Evolutionary conservation across 108 stramenopile genomes (phyloP).

Genomic region (Fragilaria radians): DNA sequence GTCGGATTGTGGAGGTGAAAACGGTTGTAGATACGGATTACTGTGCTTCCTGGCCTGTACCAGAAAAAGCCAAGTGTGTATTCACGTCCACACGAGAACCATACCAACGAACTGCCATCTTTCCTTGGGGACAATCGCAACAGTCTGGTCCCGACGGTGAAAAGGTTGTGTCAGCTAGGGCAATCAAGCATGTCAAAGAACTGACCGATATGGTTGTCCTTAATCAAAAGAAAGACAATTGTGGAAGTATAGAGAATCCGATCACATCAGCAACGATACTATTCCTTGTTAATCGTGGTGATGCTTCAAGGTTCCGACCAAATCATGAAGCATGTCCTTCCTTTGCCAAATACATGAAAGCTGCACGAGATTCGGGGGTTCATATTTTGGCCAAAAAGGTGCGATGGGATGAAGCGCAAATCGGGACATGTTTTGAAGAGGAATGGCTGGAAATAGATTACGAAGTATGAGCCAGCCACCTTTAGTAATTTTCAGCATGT

Average conservation of each 20-base stretch:
- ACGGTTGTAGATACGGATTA: constrained; percentile 62
- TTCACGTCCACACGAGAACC: constrained; percentile 20
- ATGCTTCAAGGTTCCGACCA: constrained; percentile 38
- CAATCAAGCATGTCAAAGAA: constrained; percentile 58
- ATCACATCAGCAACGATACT: constrained; percentile 37
- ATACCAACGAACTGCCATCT: constrained; percentile 45
- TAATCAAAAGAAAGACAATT: constrained; percentile 1
- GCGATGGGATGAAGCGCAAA: constrained; percentile 24
- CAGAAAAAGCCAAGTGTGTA: constrained; percentile 27
- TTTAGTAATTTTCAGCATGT: too few species aligned
- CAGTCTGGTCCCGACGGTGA: constrained; percentile 55
- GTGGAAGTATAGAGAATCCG: constrained; percentile 12
- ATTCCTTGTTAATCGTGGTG: constrained; percentile 46
- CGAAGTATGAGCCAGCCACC: too few species aligned
- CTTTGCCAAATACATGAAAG: constrained; percentile 40
- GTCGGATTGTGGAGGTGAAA: constrained; percentile 48
- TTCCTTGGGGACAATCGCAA: constrained; percentile 52
- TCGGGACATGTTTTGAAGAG: constrained; percentile 32
- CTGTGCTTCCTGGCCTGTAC: neutral
- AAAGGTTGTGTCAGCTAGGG: constrained; percentile 51
- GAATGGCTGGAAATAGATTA: constrained; percentile 8
- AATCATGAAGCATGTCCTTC: constrained; percentile 50
- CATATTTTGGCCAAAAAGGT: constrained; percentile 41
- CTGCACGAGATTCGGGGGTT: constrained; percentile 37
- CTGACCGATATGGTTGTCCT: constrained; percentile 23